Conservation (phyloP, 2,329 filamentous ascomycete genomes). For the Lasiodiplodia hormozganensis region DNA sequence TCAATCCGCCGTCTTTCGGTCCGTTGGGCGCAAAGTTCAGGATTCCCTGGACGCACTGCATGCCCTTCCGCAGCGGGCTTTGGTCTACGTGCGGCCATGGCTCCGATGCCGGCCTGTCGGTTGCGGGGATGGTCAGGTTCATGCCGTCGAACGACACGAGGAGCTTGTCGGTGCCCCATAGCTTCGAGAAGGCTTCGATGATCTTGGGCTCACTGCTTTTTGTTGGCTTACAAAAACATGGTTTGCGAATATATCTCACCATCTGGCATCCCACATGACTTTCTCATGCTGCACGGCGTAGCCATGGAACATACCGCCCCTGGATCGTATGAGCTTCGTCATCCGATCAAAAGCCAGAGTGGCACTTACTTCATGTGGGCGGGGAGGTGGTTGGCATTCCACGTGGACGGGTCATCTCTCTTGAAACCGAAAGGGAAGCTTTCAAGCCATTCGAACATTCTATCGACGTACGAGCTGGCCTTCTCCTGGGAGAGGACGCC, state of each 20-base stretch:
- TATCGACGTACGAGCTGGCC: slow-evolving; percentile 38
- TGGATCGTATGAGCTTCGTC: slow-evolving; percentile 40
- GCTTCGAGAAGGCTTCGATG: slow-evolving; percentile 50
- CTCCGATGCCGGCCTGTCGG: slow-evolving; percentile 47
- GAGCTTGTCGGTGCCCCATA: slow-evolving; percentile 48
- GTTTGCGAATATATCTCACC: too few species aligned
- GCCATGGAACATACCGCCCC: slow-evolving; percentile 53
- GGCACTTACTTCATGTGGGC: slow-evolving; percentile 33
- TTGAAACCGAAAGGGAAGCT: slow-evolving; percentile 41
- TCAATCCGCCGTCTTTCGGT: slow-evolving; percentile 55
- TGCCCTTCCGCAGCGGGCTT: slow-evolving; percentile 50
- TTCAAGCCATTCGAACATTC: slow-evolving; percentile 42
- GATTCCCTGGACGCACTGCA: slow-evolving; percentile 53
- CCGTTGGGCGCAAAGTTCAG: slow-evolving; percentile 55
- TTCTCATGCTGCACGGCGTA: slow-evolving; percentile 53
- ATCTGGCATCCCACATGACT: slow-evolving; percentile 51
- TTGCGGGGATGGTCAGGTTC: slow-evolving; percentile 53
- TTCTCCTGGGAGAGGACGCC: slow-evolving; percentile 35
- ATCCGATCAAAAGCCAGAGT: slow-evolving; percentile 26
- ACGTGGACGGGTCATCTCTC: slow-evolving; percentile 46
- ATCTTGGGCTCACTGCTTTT: slow-evolving; percentile 47
- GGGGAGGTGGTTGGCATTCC: slow-evolving; percentile 54
- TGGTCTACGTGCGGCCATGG: slow-evolving; percentile 58
- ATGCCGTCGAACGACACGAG: slow-evolving; percentile 45
- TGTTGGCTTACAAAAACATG: too few species aligned